A percentile compares a stretch with the other conserved stretches of the same genome.
These are phyloP conservation scores for Yamadazyma atlantica DNA, from an alignment of 1,139 yeast species.

Conservation along the genomic window DNA sequence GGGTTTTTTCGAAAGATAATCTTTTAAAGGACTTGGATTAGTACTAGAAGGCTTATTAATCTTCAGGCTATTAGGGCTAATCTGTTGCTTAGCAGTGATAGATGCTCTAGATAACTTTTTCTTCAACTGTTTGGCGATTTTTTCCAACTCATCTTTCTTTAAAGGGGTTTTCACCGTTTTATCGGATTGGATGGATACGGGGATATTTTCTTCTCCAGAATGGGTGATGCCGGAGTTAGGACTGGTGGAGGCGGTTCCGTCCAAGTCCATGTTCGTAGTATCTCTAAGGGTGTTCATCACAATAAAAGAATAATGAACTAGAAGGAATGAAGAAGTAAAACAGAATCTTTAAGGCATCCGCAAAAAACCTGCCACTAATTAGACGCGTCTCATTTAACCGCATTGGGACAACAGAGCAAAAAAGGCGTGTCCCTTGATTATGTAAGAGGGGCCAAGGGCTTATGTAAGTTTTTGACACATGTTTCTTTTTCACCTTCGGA, in stretches of 20 bases:
- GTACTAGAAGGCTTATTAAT: conserved; percentile 14
- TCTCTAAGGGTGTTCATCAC: conserved; percentile 1
- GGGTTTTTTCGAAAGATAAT: conserved; percentile 25
- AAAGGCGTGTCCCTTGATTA: not conserved
- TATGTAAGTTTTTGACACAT: not conserved
- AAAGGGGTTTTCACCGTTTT: conserved; percentile 19
- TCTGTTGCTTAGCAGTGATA: conserved; percentile 44
- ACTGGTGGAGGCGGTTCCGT: not conserved
- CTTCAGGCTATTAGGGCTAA: conserved; percentile 25
- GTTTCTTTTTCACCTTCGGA: not conserved
- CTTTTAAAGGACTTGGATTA: conserved; percentile 27
- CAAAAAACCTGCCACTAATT: not conserved
- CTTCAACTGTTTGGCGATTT: conserved; percentile 47
- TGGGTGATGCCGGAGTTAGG: not conserved
- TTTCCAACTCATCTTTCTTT: conserved; percentile 47
- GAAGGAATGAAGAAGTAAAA: not conserved
- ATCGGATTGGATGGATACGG: not conserved
- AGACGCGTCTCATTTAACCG: conserved; percentile 1
- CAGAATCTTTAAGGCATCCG: not conserved
- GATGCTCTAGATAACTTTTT: conserved; percentile 46
- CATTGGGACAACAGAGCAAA: not conserved
- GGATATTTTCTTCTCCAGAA: conserved; percentile 3
- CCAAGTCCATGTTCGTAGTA: conserved; percentile 7
- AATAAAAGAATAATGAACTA: not conserved
- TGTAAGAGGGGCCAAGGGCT: not conserved